phyloP scores from a whole-genome alignment of 805 yeast species.

The Teunomyces kruisii region DNA sequence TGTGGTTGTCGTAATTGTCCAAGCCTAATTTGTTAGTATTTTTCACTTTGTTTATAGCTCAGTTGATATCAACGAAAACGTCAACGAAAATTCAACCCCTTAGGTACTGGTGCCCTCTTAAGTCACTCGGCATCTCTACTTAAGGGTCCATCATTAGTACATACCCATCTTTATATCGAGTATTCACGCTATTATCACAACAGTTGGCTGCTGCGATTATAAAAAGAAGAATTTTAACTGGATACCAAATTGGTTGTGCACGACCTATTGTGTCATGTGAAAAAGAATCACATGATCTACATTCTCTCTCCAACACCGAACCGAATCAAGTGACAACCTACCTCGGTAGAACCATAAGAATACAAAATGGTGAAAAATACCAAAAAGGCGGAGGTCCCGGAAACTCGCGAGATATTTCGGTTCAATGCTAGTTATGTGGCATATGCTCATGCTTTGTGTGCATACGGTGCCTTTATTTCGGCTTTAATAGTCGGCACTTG shows the following conservation, averaged over 20 bases:
- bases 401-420: slow-evolving; percentile 10
- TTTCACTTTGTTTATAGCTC: not conserved
- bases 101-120: not conserved
- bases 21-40: slow-evolving; percentile 21
- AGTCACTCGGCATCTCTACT: not conserved
- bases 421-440: slow-evolving; percentile 70
- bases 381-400: not conserved
- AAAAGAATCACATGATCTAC: not conserved
- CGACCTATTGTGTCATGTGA: slow-evolving; percentile 10
- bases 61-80: not conserved
- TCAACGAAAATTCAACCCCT: not conserved
- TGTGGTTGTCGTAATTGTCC: slow-evolving; percentile 40
- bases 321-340: not conserved
- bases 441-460: slow-evolving; percentile 68
- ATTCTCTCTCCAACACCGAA: not conserved
- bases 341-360: not conserved
- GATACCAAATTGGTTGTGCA: slow-evolving; percentile 18
- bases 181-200: slow-evolving; percentile 5
- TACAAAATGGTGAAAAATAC: not conserved
- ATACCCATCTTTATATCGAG: slow-evolving; percentile 16
- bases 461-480: slow-evolving; percentile 69
- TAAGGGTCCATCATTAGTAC: slow-evolving; percentile 5
- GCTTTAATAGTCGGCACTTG: slow-evolving; percentile 74
- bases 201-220: slow-evolving; percentile 4
- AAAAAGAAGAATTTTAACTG: slow-evolving; percentile 36